These are phyloP conservation scores for Aspergillus floridensis DNA, from an alignment of 2,329 filamentous ascomycete genomes.

Conservation along the genomic window DNA sequence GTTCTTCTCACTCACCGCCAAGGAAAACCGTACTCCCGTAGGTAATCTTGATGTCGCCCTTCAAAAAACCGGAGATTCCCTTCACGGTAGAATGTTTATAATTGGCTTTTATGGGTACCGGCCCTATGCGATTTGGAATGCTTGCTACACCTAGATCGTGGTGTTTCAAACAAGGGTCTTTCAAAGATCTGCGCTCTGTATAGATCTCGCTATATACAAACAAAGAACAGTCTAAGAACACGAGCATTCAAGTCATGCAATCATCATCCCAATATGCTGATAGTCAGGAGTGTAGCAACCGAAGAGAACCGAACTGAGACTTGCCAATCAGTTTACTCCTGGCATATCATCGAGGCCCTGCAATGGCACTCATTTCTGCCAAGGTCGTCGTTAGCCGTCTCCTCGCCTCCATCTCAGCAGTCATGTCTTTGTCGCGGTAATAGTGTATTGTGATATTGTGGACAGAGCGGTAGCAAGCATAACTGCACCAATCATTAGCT, in stretches of 20 bases:
- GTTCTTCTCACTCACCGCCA: not conserved
- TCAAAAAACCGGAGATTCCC: too few species aligned
- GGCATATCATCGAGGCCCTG: not conserved
- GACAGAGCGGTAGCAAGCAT: constrained; percentile 40
- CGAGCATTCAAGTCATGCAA: not conserved
- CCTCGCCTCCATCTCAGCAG: constrained; percentile 38
- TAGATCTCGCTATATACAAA: not conserved
- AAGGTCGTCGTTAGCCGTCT: constrained; percentile 34
- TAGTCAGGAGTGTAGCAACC: not conserved
- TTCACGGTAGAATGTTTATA: too few species aligned
- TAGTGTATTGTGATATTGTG: constrained; percentile 39
- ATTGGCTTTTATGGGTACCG: too few species aligned
- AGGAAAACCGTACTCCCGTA: not conserved
- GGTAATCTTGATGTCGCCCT: too few species aligned
- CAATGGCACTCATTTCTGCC: constrained; percentile 27
- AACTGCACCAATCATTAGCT: constrained; percentile 25
- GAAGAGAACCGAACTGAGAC: constrained; percentile 2
- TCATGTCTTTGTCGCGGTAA: constrained; percentile 36
- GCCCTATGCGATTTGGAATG: too few species aligned
- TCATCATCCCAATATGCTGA: not conserved
- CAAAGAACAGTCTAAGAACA: not conserved
- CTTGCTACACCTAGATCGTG: too few species aligned
- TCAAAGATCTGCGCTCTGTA: not conserved
- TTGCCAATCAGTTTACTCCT: not conserved
- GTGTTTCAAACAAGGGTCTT: not conserved